Base-by-base conservation (phyloP, 176 grass and related monocot genomes). In the Juncus effusus region DNA sequence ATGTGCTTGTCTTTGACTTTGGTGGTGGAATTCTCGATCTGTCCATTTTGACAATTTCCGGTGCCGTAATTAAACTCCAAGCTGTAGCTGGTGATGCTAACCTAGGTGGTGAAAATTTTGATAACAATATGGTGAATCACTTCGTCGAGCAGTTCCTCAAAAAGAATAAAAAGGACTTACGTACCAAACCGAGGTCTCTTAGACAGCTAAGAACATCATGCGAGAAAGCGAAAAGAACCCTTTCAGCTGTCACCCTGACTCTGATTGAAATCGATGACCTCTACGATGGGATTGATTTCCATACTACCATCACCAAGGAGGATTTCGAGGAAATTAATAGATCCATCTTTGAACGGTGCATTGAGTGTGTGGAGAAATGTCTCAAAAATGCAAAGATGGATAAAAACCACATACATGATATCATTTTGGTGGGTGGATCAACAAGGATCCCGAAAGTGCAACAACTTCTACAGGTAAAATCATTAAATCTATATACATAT, bases 101-200 rank as follows among this genome's bases (percentile, higher is more conserved):
- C 40, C 3, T 65, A 10, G 63, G 63, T 36, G 14, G 63, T 35
- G 63, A 65, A 65, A n/a, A 65, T 16, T 44, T 65, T 65, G 41
- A 51, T 19, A 50, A 47, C 63, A 65, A 51, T 10, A 65, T 51
- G 63, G 42, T 49, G 42, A 13, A 16, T 10, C 7, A 65, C 15
- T 19, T 49, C 45, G 40, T 65, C 3, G 2, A 65, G 13, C 19
- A 65, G n/a, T 65, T 65, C 40, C 42, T 51, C 4, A 49, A 65
- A 44, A 16, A 49, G 5, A 42, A 36, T 10, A 65, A 65, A 3
- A 65, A 16, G 16, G 6, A 50, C 13, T 44, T 50, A 10, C 13
- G 39, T 14, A 51, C 41, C 10, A 65, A 13, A 47, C 40, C 63
- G 10, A 47, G 10, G 13, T 42, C 40, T 35, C 42, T 65, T 1